Evolutionary conservation across 129 eudicot genomes (phyloP).

Genomic region (Chrysanthemum seticuspe): DNA sequence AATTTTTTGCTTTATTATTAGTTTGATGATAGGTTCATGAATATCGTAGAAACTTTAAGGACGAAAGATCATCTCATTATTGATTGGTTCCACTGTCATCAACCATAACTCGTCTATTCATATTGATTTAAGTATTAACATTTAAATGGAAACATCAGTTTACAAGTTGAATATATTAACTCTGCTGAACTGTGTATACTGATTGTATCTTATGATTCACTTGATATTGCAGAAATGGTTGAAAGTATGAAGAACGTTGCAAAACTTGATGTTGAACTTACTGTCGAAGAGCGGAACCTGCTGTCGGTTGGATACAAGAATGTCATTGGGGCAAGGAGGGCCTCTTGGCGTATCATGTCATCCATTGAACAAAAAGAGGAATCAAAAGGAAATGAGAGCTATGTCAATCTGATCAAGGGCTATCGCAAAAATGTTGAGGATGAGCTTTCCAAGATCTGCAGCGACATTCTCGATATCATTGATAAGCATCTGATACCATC

Average conservation of each 20-base stretch:
- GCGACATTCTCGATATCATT: conserved; percentile 76
- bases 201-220: not conserved
- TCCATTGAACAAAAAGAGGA: conserved; percentile 96
- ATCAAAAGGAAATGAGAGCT: conserved; percentile 81
- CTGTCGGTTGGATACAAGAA: conserved; percentile 97
- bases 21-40: too few relatives aligned
- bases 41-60: too few relatives aligned
- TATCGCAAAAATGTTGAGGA: conserved; percentile 94
- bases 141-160: not conserved
- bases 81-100: too few relatives aligned
- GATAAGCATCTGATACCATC: conserved; percentile 83
- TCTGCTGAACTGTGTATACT: not conserved
- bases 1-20: too few relatives aligned
- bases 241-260: conserved; percentile 94
- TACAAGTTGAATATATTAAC: not conserved
- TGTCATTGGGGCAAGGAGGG: conserved; percentile 90
- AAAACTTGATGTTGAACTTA: conserved; percentile 78
- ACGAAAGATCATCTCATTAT: too few relatives aligned
- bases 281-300: conserved; percentile 94
- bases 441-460: conserved; percentile 86
- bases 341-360: conserved; percentile 98
- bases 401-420: conserved; percentile 81
- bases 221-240: conserved; percentile 79
- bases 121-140: too few relatives aligned
- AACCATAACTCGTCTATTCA: not conserved